Evolutionary conservation across 1,139 yeast genomes (phyloP).

Genomic region (Sporopachydermia cereana): DNA sequence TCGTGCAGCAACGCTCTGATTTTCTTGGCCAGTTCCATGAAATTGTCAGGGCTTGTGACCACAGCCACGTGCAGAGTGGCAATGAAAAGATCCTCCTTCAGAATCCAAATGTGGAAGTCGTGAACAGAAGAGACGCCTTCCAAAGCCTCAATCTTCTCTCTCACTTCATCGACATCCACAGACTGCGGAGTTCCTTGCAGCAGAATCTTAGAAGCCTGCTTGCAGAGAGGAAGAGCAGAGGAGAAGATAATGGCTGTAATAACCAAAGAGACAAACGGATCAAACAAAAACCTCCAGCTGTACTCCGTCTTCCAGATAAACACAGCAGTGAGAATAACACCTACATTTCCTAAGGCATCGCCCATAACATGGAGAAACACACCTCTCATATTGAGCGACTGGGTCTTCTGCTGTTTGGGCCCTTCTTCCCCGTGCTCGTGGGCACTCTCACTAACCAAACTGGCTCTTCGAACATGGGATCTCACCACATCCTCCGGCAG

Average conservation of each 20-base stretch:
- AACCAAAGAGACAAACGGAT: conserved; percentile 74
- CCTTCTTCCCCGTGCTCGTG: conserved; percentile 7
- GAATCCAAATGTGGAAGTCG: conserved; percentile 94
- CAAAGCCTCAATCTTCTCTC: conserved; percentile 51
- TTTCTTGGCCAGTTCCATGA: conserved; percentile 58
- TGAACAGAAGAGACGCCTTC: conserved; percentile 77
- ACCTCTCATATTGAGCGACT: conserved; percentile 92
- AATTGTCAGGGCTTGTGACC: conserved; percentile 48
- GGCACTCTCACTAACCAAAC: neutral
- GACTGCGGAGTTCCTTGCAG: conserved; percentile 87
- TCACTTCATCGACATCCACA: conserved; percentile 64
- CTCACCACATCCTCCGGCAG: conserved; percentile 24
- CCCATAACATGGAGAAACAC: conserved; percentile 92
- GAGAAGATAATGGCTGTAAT: conserved; percentile 84
- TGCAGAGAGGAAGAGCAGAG: conserved; percentile 83
- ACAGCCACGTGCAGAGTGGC: conserved; percentile 86
- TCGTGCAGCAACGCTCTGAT: conserved; percentile 73
- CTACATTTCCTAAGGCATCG: conserved; percentile 91
- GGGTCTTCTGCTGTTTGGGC: conserved; percentile 24
- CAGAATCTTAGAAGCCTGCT: conserved; percentile 75
- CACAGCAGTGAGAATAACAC: conserved; percentile 81
- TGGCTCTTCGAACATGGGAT: conserved; percentile 2
- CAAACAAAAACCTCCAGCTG: conserved; percentile 78
- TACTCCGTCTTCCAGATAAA: conserved; percentile 90
- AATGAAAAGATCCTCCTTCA: conserved; percentile 76